Conservation (phyloP, 345 rosid genomes). For the Hibiscus mutabilis region DNA sequence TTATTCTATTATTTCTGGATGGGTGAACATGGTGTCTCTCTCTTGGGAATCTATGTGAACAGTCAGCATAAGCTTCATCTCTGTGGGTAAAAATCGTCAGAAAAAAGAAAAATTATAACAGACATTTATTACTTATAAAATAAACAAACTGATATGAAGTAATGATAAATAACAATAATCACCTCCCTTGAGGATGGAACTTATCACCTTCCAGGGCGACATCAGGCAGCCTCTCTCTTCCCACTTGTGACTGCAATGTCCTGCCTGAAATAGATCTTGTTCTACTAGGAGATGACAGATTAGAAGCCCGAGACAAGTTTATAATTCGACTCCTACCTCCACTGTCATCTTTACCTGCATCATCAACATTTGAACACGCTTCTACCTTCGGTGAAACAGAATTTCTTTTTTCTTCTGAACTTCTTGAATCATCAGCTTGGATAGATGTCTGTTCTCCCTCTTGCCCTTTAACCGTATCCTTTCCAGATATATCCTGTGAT, state of each 20-base stretch:
- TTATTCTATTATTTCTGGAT: constrained; percentile 49
- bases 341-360: constrained; percentile 30
- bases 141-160: constrained; percentile 1
- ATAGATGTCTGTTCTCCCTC: constrained; percentile 28
- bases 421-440: constrained; percentile 26
- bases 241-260: constrained; percentile 35
- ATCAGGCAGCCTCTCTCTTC: constrained; percentile 56
- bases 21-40: constrained; percentile 48
- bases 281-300: constrained; percentile 38
- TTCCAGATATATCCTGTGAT: constrained; percentile 20
- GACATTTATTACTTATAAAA: background rate
- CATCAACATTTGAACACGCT: constrained; percentile 27
- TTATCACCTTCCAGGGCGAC: constrained; percentile 41
- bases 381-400: constrained; percentile 32
- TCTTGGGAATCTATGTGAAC: constrained; percentile 36
- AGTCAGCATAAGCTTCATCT: constrained; percentile 34
- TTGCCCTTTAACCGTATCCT: constrained; percentile 19
- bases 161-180: constrained; percentile 32
- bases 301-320: constrained; percentile 45
- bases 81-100: constrained; percentile 28
- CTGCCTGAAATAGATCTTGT: constrained; percentile 38
- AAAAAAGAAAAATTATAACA: background rate
- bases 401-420: constrained; percentile 28
- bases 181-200: constrained; percentile 63
- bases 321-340: constrained; percentile 56